Conservation (phyloP, 106 monocot genomes). For the Allium cepa region DNA sequence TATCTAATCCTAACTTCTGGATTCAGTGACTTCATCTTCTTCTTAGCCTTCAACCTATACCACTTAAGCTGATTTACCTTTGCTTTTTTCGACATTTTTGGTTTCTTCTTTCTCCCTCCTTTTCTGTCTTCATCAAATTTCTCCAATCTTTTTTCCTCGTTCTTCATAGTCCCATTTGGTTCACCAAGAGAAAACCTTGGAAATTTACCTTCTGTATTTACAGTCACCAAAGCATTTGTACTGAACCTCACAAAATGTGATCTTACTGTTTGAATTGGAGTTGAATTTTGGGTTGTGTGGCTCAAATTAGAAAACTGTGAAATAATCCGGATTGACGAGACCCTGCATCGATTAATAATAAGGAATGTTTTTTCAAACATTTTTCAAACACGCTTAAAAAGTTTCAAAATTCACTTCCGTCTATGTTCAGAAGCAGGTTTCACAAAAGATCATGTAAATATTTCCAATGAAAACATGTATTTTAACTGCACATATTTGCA, state of each 20-base stretch:
- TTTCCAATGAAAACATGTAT: too few relatives aligned
- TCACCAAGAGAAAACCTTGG: conserved; percentile 50
- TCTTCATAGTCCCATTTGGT: conserved; percentile 14
- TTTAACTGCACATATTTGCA: too few relatives aligned
- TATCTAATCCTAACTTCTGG: conserved; percentile 93
- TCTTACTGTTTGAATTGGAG: not conserved
- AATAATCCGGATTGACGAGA: too few relatives aligned
- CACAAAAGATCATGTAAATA: too few relatives aligned
- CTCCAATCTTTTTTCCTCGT: conserved; percentile 18
- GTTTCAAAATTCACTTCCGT: too few relatives aligned
- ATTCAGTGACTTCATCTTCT: conserved; percentile 90
- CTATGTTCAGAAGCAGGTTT: too few relatives aligned
- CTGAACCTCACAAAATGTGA: conserved; percentile 18
- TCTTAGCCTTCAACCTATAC: conserved; percentile 86
- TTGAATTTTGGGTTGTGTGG: too few relatives aligned
- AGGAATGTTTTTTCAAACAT: too few relatives aligned
- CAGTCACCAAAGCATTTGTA: conserved; percentile 47
- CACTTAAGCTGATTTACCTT: conserved; percentile 80
- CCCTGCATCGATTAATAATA: too few relatives aligned
- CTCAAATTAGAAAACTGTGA: too few relatives aligned
- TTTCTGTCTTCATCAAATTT: not conserved
- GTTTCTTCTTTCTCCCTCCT: conserved; percentile 4
- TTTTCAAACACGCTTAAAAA: too few relatives aligned
- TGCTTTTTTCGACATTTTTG: conserved; percentile 68
- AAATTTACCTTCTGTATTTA: conserved; percentile 36